Percentiles rank a stretch among this genome's conserved stretches.
These are phyloP conservation scores for Pyrenophora graminea DNA, from an alignment of 2,329 filamentous ascomycete genomes.

Conservation along the genomic window DNA sequence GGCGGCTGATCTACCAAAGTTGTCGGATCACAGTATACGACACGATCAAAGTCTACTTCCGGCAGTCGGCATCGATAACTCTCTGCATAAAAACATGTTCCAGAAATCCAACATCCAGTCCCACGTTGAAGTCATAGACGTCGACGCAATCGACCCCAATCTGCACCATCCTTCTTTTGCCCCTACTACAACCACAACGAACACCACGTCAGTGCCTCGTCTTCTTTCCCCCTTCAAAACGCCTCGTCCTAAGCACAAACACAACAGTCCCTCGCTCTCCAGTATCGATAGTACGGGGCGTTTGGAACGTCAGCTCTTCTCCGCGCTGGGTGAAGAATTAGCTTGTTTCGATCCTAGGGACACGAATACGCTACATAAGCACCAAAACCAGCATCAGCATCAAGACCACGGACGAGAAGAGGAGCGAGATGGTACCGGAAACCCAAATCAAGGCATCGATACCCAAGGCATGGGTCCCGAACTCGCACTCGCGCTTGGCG, in stretches of 20 bases:
- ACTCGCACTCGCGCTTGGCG: conserved; percentile 12
- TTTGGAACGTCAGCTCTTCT: conserved; percentile 36
- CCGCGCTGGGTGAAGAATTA: conserved; percentile 39
- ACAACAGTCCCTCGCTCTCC: conserved; percentile 18
- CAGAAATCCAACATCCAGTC: neutral
- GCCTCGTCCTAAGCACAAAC: conserved; percentile 24
- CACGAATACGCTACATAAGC: no score
- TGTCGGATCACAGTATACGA: conserved; percentile 11
- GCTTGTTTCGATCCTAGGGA: conserved; percentile 22
- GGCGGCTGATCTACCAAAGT: conserved; percentile 4
- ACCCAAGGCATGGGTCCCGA: conserved; percentile 20
- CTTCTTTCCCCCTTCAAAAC: conserved; percentile 21
- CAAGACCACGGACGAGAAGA: no score
- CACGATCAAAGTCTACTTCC: conserved; percentile 23
- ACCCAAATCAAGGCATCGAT: conserved; percentile 7
- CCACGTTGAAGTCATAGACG: conserved; percentile 27
- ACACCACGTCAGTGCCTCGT: conserved; percentile 1
- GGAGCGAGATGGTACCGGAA: no score
- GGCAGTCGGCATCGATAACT: neutral
- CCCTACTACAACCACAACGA: neutral
- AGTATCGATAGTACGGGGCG: conserved; percentile 36
- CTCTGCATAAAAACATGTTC: neutral
- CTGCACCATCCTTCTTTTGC: neutral
- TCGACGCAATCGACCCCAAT: conserved; percentile 25
- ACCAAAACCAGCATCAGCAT: no score